Evolutionary conservation across 129 eudicot genomes (phyloP).

Genomic region (Scalesia atractyloides): DNA sequence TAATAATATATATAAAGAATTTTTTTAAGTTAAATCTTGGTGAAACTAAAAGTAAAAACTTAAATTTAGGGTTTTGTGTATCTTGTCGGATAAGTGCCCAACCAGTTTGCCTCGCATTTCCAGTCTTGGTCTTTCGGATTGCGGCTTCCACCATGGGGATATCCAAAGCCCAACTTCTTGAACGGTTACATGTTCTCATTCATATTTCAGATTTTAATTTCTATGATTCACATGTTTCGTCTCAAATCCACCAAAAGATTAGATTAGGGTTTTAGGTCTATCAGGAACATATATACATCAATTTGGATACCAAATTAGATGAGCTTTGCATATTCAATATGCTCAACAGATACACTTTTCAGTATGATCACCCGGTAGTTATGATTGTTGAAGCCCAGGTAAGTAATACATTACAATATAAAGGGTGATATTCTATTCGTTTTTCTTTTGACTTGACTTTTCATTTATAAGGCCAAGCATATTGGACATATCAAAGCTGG

Average conservation of each 20-base stretch:
- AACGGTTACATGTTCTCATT: constrained; percentile 51
- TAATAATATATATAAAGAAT: too few relatives aligned
- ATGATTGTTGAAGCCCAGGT: constrained; percentile 96
- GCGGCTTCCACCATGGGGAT: constrained; percentile 43
- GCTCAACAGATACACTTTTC: constrained; percentile 65
- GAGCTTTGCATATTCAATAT: constrained; percentile 26
- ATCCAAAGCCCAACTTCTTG: constrained; percentile 56
- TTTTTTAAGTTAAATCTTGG: too few relatives aligned
- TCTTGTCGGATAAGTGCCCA: too few relatives aligned
- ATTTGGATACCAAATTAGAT: too few relatives aligned
- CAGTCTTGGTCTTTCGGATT: constrained; percentile 4
- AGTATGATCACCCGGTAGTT: constrained; percentile 85
- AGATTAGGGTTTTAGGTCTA: too few relatives aligned
- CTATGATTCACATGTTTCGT: too few relatives aligned
- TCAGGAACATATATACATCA: too few relatives aligned
- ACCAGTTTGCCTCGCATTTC: too few relatives aligned
- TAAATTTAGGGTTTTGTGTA: too few relatives aligned
- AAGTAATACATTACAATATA: not conserved
- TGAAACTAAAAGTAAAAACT: too few relatives aligned
- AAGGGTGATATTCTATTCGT: not conserved
- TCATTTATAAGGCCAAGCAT: constrained; percentile 53
- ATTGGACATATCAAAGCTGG: constrained; percentile 80
- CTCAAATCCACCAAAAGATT: too few relatives aligned
- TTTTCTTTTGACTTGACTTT: constrained; percentile 4
- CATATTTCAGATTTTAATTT: not conserved